Evolutionary conservation across 2,329 filamentous ascomycete genomes (phyloP), one percentile per base, ranked within the genome.

Genomic region (Chaetoscypha palmicola): DNA sequence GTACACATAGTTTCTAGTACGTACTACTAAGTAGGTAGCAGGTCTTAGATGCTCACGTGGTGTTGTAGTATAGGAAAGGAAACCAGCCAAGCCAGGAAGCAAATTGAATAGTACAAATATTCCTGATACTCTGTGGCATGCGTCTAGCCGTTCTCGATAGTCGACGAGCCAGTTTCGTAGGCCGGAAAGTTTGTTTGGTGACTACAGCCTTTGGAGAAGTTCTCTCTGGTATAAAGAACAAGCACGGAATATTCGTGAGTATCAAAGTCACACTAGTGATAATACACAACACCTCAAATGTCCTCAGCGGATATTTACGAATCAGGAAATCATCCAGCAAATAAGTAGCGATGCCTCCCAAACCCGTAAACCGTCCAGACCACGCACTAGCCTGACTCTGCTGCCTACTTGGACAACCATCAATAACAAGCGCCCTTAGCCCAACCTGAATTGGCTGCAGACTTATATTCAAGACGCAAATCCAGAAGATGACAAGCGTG

Each of bases 81-180:
- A 62, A 64, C 62, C 62, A 64, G 5, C 54, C 60, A 35, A 62
- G 51, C 57, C 59, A 62, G 7, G 59, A 49, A 34, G 49, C 46
- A 23, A 58, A 55, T 35, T 59, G 56, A 17, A 57, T 43, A n/a
- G 43, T 41, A 44, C 51, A 58, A 7, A 59, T 52, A 35, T 45
- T 43, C 40, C 12, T 23, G 10, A 49, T 39, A 26, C 37, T 43
- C 3, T 14, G 17, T 16, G 45, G 48, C 41, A 47, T 44, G 19
- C 20, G 22, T 17, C 40, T 38, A 36, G 16, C 40, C 22, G 41
- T 45, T 28, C 20, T 32, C n/a, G 41, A 9, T 5, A 48, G 30
- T 10, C 38, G 20, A 11, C 33, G n/a, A 12, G 37, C n/a, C 14
- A 38, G 11, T 10, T n/a, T 31, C 11, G 14, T 19, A 9, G 26